These are phyloP conservation scores for Rasamsonia emersonii DNA, from an alignment of 2,329 filamentous ascomycete genomes.

Conservation along the genomic window DNA sequence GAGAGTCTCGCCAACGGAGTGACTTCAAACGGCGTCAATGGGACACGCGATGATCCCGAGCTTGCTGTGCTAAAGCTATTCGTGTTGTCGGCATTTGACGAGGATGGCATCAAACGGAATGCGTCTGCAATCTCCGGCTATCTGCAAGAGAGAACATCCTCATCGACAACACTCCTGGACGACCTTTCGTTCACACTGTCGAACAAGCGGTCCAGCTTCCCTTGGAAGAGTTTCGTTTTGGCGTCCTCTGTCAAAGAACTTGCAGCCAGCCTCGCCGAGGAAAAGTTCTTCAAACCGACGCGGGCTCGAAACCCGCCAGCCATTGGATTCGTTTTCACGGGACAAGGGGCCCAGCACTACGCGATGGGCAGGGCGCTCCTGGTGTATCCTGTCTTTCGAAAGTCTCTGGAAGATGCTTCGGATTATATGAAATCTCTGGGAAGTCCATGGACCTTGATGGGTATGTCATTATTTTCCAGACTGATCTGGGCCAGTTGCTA, in stretches of 20 bases:
- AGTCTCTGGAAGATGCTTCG: conserved; percentile 15
- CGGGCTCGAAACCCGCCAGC: conserved; percentile 3
- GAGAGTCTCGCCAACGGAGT: conserved; percentile 1
- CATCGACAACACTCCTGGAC: conserved; percentile 9
- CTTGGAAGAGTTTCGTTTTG: conserved; percentile 9
- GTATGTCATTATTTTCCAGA: too few species aligned
- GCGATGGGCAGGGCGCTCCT: conserved; percentile 13
- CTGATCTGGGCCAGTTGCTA: not conserved
- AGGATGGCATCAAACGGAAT: conserved; percentile 9
- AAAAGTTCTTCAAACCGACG: conserved; percentile 8
- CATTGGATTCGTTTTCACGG: conserved; percentile 8
- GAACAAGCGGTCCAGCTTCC: conserved; percentile 10
- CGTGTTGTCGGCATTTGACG: conserved; percentile 6
- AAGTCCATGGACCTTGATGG: conserved; percentile 16
- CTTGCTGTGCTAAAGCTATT: conserved; percentile 5
- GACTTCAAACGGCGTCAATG: not conserved
- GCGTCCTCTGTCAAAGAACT: conserved; percentile 10
- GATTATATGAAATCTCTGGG: conserved; percentile 17
- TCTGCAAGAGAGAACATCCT: conserved; percentile 8
- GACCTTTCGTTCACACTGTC: conserved; percentile 18
- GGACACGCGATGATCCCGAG: not conserved
- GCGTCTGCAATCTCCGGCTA: conserved; percentile 11
- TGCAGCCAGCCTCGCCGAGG: conserved; percentile 9
- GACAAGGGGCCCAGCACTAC: conserved; percentile 9
- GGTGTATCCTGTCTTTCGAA: conserved; percentile 8